Evolutionary conservation across 1,284 basidiomycete species (phyloP).

Genomic region (Tilletia setariae): DNA sequence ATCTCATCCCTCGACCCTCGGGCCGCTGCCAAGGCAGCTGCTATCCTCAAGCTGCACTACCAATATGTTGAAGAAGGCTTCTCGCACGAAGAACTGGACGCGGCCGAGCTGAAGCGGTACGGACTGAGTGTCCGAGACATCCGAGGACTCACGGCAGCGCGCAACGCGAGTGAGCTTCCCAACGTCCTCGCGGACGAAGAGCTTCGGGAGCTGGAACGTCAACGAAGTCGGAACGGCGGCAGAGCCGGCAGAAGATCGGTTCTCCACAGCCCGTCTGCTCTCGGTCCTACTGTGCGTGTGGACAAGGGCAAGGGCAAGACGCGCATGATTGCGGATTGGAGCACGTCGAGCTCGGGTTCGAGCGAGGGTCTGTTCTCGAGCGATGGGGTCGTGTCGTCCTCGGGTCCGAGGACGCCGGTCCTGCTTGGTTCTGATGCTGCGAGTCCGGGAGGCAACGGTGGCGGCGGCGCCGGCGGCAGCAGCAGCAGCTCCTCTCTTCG

Average conservation of each 20-base stretch:
- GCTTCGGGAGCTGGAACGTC: constrained; percentile 7
- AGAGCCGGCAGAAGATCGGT: too few relatives aligned
- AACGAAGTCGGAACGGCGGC: not conserved
- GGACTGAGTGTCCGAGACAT: constrained; percentile 2
- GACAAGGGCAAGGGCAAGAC: not conserved
- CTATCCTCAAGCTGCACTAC: constrained; percentile 46
- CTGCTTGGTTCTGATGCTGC: not conserved
- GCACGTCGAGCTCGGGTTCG: not conserved
- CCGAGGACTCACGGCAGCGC: not conserved
- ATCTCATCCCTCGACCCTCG: constrained; percentile 39
- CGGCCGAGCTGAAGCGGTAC: constrained; percentile 5
- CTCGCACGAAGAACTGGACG: constrained; percentile 6
- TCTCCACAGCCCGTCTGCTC: not conserved
- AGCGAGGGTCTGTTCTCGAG: too few relatives aligned
- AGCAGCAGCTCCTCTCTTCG: not conserved
- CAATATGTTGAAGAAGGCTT: constrained; percentile 46
- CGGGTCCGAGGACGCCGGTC: constrained; percentile 5
- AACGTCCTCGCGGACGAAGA: constrained; percentile 12
- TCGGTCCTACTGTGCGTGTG: too few relatives aligned
- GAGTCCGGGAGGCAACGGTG: not conserved
- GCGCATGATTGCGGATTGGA: not conserved
- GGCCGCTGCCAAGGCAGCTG: constrained; percentile 44
- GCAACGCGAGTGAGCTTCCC: not conserved
- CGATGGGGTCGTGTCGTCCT: not conserved
- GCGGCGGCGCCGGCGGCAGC: not conserved